A percentile compares a stretch with the other conserved stretches of the same genome.
These are phyloP conservation scores for Aspergillus brasiliensis DNA, from an alignment of 2,329 filamentous ascomycete genomes.

Conservation along the genomic window DNA sequence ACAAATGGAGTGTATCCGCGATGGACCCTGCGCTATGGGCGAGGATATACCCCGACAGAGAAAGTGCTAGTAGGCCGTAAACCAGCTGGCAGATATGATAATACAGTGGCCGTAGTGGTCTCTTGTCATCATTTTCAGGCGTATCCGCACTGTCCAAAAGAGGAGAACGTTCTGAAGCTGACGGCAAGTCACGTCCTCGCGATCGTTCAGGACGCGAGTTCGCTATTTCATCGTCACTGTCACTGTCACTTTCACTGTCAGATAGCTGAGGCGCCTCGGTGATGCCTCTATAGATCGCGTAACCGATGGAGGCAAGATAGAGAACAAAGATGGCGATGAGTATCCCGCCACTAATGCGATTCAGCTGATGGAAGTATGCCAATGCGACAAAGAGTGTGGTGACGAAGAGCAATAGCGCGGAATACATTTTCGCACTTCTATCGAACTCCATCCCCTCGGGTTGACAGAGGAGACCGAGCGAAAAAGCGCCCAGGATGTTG, in stretches of 20 bases:
- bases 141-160: too few species aligned
- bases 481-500: conserved; percentile 60
- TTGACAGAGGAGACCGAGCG: conserved; percentile 53
- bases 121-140: too few species aligned
- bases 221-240: conserved; percentile 19
- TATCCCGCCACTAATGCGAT: conserved; percentile 39
- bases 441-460: conserved; percentile 45
- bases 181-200: conserved; percentile 4
- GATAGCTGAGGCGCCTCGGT: conserved; percentile 46
- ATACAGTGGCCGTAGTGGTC: conserved; percentile 26
- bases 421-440: conserved; percentile 52
- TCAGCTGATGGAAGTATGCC: conserved; percentile 39
- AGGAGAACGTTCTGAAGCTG: too few species aligned
- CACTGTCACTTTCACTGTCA: conserved; percentile 46
- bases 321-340: conserved; percentile 48
- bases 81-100: conserved; percentile 49
- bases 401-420: conserved; percentile 44
- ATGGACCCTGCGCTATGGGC: conserved; percentile 49
- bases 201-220: too few species aligned
- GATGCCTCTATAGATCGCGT: conserved; percentile 48
- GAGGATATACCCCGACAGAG: conserved; percentile 53
- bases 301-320: conserved; percentile 50
- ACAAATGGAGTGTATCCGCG: conserved; percentile 45
- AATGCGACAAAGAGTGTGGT: conserved; percentile 44
- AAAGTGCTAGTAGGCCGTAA: conserved; percentile 48